These are phyloP conservation scores for Botrytis sinoallii DNA, from an alignment of 2,329 filamentous ascomycete species.

Conservation along the genomic window DNA sequence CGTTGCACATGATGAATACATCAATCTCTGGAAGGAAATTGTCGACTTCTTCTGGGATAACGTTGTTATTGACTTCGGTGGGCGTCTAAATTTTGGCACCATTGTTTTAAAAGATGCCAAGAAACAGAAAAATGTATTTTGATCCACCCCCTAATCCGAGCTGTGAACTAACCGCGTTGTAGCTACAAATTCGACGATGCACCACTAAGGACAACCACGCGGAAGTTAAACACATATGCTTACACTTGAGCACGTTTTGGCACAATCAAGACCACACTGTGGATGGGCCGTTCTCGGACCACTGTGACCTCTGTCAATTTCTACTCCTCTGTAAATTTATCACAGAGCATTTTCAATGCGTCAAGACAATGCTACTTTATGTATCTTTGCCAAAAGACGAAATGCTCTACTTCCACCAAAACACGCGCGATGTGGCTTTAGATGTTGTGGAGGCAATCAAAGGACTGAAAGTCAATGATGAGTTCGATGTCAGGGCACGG, in stretches of 20 bases:
- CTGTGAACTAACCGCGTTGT: neutral
- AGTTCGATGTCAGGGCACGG: neutral
- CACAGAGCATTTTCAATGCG: neutral
- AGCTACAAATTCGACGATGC: neutral
- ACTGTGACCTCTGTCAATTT: neutral
- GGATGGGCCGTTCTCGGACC: neutral
- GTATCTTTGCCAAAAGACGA: neutral
- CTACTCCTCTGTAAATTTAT: neutral
- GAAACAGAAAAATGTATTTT: neutral
- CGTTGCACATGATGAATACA: neutral
- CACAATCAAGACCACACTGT: neutral
- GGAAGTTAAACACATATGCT: neutral
- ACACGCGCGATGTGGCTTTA: neutral
- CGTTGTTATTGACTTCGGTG: neutral
- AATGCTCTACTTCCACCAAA: neutral
- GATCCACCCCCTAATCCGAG: neutral
- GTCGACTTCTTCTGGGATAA: constrained; percentile 5
- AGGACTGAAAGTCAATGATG: neutral
- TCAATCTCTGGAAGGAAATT: constrained; percentile 7
- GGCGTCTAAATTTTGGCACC: neutral
- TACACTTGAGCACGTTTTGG: neutral
- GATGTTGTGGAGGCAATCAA: neutral
- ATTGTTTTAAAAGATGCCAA: neutral
- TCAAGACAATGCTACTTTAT: neutral
- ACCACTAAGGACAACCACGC: neutral